Evolutionary conservation across 257 asterid species (phyloP).

Genomic region (Solanum peruvianum): DNA sequence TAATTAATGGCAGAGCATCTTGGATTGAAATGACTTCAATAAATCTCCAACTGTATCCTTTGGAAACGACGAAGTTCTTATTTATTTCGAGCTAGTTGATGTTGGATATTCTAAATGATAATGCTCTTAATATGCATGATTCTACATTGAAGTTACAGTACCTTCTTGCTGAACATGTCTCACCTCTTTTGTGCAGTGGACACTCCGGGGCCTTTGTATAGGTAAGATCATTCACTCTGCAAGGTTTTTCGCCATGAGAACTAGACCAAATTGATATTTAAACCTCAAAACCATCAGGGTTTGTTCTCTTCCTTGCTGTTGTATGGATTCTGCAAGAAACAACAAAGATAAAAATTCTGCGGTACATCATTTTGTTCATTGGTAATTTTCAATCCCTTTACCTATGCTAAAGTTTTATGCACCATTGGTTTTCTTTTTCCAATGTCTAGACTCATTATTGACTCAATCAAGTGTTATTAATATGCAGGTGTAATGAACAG

Average conservation of each 20-base stretch:
- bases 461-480: not conserved
- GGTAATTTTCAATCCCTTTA: slow-evolving; percentile 10
- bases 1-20: not conserved
- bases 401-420: not conserved
- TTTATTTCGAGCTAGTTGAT: not conserved
- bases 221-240: slow-evolving; percentile 11
- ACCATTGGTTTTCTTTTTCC: not conserved
- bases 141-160: not conserved
- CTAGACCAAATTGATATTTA: not conserved
- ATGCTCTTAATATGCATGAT: not conserved
- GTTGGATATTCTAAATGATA: not conserved
- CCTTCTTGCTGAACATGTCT: slow-evolving; percentile 5
- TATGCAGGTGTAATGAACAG: slow-evolving; percentile 38
- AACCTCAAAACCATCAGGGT: slow-evolving; percentile 14
- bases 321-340: slow-evolving; percentile 35
- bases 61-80: not conserved
- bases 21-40: not conserved
- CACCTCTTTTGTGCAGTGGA: slow-evolving; percentile 23
- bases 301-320: slow-evolving; percentile 16
- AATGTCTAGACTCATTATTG: not conserved
- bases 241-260: not conserved
- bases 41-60: not conserved
- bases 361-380: slow-evolving; percentile 29
- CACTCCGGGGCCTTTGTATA: slow-evolving; percentile 31
- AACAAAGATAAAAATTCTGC: slow-evolving; percentile 21